A percentile compares a stretch with the other conserved stretches of the same genome.
Evolutionary conservation across 305 asterid species (phyloP).

Genomic region (Fraxinus sp.): DNA sequence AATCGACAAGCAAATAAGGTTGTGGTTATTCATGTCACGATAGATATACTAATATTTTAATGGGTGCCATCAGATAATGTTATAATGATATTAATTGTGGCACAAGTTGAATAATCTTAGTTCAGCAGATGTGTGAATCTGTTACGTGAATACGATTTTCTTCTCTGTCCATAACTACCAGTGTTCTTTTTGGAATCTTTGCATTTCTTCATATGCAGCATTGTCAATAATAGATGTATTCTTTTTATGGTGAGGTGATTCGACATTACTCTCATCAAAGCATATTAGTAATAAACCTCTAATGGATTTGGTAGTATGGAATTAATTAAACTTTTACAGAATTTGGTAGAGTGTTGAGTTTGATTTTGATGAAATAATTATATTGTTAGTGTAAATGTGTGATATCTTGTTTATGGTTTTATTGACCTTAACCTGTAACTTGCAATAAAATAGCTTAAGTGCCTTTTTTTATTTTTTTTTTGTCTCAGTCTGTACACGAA

Average conservation of each 20-base stretch:
- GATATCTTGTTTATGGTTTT: not conserved
- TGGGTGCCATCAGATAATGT: not conserved
- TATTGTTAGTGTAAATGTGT: not conserved
- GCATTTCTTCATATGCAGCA: not conserved
- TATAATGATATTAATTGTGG: not conserved
- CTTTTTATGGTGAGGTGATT: not conserved
- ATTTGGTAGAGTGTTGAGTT: not conserved
- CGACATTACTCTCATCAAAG: not conserved
- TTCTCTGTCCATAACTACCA: not conserved
- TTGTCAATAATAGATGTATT: not conserved
- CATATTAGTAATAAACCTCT: not conserved
- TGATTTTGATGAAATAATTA: not conserved
- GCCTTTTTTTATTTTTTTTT: slow-evolving; percentile 3
- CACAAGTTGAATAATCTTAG: not conserved
- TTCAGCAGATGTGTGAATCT: not conserved
- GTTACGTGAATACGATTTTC: not conserved
- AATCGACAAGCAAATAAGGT: not conserved
- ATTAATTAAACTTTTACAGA: not conserved
- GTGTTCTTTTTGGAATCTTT: not conserved
- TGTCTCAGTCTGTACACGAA: slow-evolving; percentile 76
- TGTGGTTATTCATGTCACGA: not conserved
- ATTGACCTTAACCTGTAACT: not conserved
- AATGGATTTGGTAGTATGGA: not conserved
- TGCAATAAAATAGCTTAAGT: not conserved
- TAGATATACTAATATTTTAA: not conserved